A percentile compares a stretch with the other conserved stretches of the same genome.
Conservation (phyloP, 179 eudicot genomes). For the Spinacia oleracea region DNA sequence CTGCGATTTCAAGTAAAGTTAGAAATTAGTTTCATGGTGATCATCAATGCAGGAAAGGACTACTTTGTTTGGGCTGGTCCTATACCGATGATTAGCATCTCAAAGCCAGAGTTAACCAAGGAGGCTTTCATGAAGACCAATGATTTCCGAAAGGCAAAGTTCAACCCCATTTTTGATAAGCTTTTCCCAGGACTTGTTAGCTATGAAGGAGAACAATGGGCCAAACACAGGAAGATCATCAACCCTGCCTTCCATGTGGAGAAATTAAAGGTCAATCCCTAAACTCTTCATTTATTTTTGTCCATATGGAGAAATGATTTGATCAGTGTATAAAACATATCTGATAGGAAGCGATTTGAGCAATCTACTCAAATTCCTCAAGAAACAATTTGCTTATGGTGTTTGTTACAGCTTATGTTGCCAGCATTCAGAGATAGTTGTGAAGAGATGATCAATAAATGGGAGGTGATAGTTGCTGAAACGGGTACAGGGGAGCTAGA, state of each 20-base stretch:
- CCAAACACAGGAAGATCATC: conserved; percentile 32
- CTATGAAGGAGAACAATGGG: conserved; percentile 39
- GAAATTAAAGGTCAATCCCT: conserved; percentile 29
- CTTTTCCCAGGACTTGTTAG: conserved; percentile 26
- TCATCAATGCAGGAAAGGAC: conserved; percentile 26
- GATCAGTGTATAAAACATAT: no score
- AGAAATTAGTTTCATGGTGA: not conserved
- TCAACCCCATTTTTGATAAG: conserved; percentile 23
- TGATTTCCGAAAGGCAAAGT: conserved; percentile 18
- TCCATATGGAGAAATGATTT: not conserved
- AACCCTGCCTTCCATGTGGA: conserved; percentile 36
- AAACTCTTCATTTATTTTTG: not conserved
- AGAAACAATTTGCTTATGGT: not conserved
- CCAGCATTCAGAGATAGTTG: conserved; percentile 37
- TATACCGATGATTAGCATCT: conserved; percentile 18
- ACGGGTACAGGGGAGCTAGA: conserved; percentile 26
- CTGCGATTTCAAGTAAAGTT: not conserved
- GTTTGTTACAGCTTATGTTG: conserved; percentile 32
- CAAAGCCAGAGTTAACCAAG: conserved; percentile 30
- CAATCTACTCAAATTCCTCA: no score
- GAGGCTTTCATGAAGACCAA: conserved; percentile 31
- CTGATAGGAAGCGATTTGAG: not conserved
- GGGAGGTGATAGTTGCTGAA: conserved; percentile 27
- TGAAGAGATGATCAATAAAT: conserved; percentile 24
- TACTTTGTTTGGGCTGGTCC: conserved; percentile 33